phyloP scores from a whole-genome alignment of 2,329 filamentous ascomycete genomes.

The Venturia oleaginea region DNA sequence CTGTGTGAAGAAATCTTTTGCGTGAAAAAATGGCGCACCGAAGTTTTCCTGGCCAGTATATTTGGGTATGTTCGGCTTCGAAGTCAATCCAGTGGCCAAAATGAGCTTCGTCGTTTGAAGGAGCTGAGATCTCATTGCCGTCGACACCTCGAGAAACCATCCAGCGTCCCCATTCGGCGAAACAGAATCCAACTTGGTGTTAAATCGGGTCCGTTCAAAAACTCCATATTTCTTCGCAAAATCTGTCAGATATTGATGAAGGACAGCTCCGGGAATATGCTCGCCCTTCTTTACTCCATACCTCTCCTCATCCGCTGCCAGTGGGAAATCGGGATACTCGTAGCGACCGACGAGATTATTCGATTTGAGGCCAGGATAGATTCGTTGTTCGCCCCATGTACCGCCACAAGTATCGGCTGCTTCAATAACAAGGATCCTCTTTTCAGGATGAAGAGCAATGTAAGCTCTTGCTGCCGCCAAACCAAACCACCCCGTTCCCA shows the following conservation, averaged over 20 bases:
- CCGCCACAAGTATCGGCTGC: conserved; percentile 32
- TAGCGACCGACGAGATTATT: conserved; percentile 35
- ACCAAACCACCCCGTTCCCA: conserved; percentile 33
- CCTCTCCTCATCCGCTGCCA: conserved; percentile 21
- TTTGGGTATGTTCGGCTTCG: conserved; percentile 45
- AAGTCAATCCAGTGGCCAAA: conserved; percentile 53
- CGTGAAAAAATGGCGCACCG: conserved; percentile 47
- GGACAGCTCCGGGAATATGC: conserved; percentile 49
- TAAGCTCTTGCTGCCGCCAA: conserved; percentile 41
- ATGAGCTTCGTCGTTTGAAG: conserved; percentile 42
- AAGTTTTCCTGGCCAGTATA: conserved; percentile 45
- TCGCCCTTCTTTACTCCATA: conserved; percentile 41
- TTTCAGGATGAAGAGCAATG: conserved; percentile 32
- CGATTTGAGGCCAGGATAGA: conserved; percentile 36
- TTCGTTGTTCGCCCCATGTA: conserved; percentile 33
- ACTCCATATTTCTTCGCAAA: conserved; percentile 48
- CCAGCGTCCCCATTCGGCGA: conserved; percentile 27
- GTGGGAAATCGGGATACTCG: conserved; percentile 31
- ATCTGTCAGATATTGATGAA: conserved; percentile 49
- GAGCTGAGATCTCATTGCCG: conserved; percentile 14
- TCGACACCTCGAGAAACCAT: conserved; percentile 24
- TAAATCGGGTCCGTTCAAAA: conserved; percentile 38
- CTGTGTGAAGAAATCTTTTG: conserved; percentile 40
- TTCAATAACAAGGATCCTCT: conserved; percentile 37
- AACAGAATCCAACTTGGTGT: conserved; percentile 42